Evolutionary conservation across 2,329 filamentous ascomycete species (phyloP).

Genomic region (Furcasterigmium furcatum): DNA sequence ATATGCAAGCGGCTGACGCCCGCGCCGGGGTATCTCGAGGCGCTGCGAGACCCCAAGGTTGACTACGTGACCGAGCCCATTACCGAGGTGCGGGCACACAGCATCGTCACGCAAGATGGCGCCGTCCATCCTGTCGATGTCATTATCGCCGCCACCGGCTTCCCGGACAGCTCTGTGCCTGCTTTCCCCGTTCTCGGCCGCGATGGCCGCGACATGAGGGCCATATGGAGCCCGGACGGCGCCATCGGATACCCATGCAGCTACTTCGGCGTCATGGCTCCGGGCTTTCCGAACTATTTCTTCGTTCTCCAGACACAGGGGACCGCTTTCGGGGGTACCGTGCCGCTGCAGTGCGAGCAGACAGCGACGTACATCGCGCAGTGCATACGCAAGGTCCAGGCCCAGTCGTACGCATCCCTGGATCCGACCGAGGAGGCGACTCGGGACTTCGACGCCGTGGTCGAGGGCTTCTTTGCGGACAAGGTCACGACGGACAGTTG

Average conservation of each 20-base stretch:
- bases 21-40: slow-evolving; percentile 19
- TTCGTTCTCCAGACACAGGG: slow-evolving; percentile 22
- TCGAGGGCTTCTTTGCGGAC: slow-evolving; percentile 5
- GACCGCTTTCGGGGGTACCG: slow-evolving; percentile 10
- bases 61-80: slow-evolving; percentile 33
- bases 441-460: slow-evolving; percentile 12
- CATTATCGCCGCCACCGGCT: slow-evolving; percentile 19
- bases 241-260: slow-evolving; percentile 10
- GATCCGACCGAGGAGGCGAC: slow-evolving; percentile 9
- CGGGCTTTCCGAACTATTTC: slow-evolving; percentile 22
- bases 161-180: slow-evolving; percentile 20
- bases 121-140: slow-evolving; percentile 18
- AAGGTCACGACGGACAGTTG: slow-evolving; percentile 10
- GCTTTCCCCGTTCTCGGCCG: slow-evolving; percentile 43
- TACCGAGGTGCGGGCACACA: slow-evolving; percentile 19
- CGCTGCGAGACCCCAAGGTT: slow-evolving; percentile 11
- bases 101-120: slow-evolving; percentile 20
- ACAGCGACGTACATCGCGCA: slow-evolving; percentile 13
- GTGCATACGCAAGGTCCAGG: slow-evolving; percentile 13
- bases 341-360: slow-evolving; percentile 13
- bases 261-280: slow-evolving; percentile 24
- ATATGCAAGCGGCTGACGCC: slow-evolving; percentile 18
- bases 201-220: slow-evolving; percentile 20
- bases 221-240: slow-evolving; percentile 19
- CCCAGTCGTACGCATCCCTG: slow-evolving; percentile 9